Evolutionary conservation across 768 basidiomycete species (phyloP).

Genomic region (Lentinula aciculospora): DNA sequence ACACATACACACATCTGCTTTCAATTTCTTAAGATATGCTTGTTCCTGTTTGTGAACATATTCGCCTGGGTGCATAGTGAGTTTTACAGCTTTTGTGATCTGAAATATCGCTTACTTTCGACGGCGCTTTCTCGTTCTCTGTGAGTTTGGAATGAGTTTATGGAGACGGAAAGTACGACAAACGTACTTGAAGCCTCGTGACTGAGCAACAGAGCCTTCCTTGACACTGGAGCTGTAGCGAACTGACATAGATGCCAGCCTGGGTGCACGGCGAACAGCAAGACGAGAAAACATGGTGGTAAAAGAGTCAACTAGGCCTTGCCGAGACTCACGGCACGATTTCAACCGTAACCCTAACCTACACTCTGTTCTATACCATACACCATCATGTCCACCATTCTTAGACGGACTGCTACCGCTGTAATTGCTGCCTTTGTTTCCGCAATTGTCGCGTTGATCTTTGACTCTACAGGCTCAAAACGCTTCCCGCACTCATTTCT

Average conservation of each 20-base stretch:
- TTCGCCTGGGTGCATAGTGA: conserved; percentile 39
- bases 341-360: conserved; percentile 19
- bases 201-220: conserved; percentile 59
- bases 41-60: conserved; percentile 56
- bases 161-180: conserved; percentile 8
- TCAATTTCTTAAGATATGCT: conserved; percentile 55
- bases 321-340: conserved; percentile 12
- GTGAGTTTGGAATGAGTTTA: conserved; percentile 17
- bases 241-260: conserved; percentile 27
- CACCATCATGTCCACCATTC: conserved; percentile 63
- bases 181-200: conserved; percentile 56
- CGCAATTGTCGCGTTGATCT: background rate
- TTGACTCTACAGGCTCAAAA: conserved; percentile 34
- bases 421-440: conserved; percentile 26
- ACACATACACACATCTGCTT: conserved; percentile 37
- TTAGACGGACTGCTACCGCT: conserved; percentile 51
- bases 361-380: conserved; percentile 27
- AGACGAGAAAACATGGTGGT: conserved; percentile 22
- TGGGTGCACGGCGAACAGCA: conserved; percentile 37
- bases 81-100: background rate
- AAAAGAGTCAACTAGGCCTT: conserved; percentile 1
- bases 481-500: conserved; percentile 45
- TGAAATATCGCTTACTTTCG: conserved; percentile 38
- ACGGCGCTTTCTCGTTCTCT: conserved; percentile 75
- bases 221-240: conserved; percentile 32